Percentiles rank a stretch among this genome's conserved stretches.
phyloP scores from a whole-genome alignment of 495 filamentous ascomycete genomes.

The Trichoderma virens region DNA sequence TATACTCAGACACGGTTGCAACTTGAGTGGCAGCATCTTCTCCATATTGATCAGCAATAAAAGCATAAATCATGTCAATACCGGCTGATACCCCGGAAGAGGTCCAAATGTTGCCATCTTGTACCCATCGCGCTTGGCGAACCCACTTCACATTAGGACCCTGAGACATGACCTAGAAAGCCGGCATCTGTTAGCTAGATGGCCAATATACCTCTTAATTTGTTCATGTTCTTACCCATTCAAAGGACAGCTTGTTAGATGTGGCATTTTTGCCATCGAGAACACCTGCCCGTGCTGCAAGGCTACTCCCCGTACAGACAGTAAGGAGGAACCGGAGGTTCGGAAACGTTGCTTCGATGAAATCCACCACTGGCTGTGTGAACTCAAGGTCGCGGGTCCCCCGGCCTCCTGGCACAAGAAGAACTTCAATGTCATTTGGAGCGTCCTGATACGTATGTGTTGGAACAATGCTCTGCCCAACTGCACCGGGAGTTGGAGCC shows the following conservation, averaged over 20 bases:
- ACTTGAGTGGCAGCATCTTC: conserved; percentile 20
- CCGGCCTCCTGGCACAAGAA: conserved; percentile 50
- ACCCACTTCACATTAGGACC: conserved; percentile 48
- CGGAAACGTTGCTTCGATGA: conserved; percentile 30
- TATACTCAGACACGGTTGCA: conserved; percentile 25
- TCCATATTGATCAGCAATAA: conserved; percentile 37
- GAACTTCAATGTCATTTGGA: conserved; percentile 38
- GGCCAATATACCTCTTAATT: neutral
- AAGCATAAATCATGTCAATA: conserved; percentile 53
- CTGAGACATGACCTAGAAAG: conserved; percentile 20
- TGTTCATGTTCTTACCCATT: conserved; percentile 27
- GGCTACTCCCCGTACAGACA: conserved; percentile 42
- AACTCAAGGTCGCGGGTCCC: conserved; percentile 28
- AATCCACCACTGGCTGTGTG: conserved; percentile 27
- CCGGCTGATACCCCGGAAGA: conserved; percentile 56
- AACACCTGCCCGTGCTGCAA: conserved; percentile 41
- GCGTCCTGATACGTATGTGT: conserved; percentile 42
- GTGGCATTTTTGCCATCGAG: conserved; percentile 44
- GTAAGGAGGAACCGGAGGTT: conserved; percentile 41
- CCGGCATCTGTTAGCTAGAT: neutral
- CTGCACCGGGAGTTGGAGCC: conserved; percentile 15
- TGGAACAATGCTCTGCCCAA: conserved; percentile 32
- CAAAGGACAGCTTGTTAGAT: conserved; percentile 53
- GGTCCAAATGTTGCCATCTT: conserved; percentile 59
- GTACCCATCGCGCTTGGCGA: conserved; percentile 51